A percentile compares a stretch with the other conserved stretches of the same genome.
Evolutionary conservation across 345 rosid species (phyloP).

Genomic region (Eucalyptus leucophloia): DNA sequence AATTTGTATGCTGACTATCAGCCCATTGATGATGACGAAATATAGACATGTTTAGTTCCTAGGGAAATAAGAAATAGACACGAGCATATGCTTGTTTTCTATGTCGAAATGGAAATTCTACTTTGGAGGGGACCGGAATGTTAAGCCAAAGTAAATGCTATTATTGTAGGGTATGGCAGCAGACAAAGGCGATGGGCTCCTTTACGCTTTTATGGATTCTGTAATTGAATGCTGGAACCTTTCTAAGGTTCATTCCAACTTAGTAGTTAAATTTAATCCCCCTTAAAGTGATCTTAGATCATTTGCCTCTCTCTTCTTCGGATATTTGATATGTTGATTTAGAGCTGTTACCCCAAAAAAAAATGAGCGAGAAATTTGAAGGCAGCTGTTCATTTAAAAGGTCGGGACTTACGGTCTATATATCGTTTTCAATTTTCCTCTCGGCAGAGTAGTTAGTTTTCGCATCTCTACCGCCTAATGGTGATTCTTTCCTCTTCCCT

Average conservation of each 20-base stretch:
- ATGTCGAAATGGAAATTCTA: background rate
- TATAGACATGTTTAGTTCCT: background rate
- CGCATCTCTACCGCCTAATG: background rate
- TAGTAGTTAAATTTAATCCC: background rate
- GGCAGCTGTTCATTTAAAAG: background rate
- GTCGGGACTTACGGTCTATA: background rate
- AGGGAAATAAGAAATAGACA: background rate
- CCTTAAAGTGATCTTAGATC: background rate
- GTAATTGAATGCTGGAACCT: background rate
- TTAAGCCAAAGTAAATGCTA: background rate
- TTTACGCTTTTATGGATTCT: background rate
- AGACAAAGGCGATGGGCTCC: background rate
- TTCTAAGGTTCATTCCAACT: background rate
- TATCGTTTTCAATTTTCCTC: background rate
- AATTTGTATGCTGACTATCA: background rate
- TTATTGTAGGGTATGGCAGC: background rate
- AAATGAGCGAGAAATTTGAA: background rate
- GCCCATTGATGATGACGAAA: background rate
- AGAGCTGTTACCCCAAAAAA: background rate
- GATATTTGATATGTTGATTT: background rate
- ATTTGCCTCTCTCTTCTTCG: background rate
- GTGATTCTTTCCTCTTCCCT: background rate
- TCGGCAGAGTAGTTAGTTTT: rapidly evolving
- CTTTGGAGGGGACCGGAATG: background rate
- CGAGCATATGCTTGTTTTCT: background rate